Percentiles rank a stretch among this genome's conserved stretches.
These are phyloP conservation scores for Tuber calosporum DNA, from an alignment of 495 filamentous ascomycete species.

Conservation along the genomic window DNA sequence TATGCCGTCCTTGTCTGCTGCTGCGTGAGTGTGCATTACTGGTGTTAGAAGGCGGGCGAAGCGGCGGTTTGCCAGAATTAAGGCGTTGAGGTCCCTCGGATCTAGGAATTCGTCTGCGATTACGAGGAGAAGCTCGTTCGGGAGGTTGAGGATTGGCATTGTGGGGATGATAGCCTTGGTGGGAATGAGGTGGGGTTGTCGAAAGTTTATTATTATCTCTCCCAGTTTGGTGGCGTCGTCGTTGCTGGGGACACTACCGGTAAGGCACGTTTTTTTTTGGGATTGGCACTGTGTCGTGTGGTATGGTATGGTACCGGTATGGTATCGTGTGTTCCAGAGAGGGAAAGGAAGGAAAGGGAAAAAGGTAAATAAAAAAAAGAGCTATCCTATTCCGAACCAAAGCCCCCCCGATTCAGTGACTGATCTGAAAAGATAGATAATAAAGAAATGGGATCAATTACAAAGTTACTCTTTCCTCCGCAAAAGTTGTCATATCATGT, in stretches of 20 bases:
- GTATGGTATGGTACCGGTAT: background rate
- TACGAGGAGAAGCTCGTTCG: conserved; percentile 26
- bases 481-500: background rate
- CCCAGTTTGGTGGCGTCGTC: conserved; percentile 1
- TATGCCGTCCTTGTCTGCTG: conserved; percentile 7
- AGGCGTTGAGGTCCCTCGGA: conserved; percentile 10
- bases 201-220: conserved; percentile 5
- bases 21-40: conserved; percentile 5
- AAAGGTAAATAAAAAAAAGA: background rate
- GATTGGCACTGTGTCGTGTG: background rate
- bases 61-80: conserved; percentile 18
- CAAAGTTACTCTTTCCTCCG: background rate
- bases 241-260: background rate
- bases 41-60: conserved; percentile 13
- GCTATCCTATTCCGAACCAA: conserved; percentile 1
- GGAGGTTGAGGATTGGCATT: conserved; percentile 20
- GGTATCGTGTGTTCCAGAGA: background rate
- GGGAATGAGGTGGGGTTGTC: background rate
- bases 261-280: background rate
- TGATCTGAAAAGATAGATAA: background rate
- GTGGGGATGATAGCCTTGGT: conserved; percentile 2
- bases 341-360: background rate
- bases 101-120: conserved; percentile 13
- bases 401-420: background rate
- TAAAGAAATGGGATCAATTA: background rate